A percentile compares a stretch with the other conserved stretches of the same genome.
These are phyloP conservation scores for Persicaria maculosa DNA, from an alignment of 148 eudicot species.

Conservation along the genomic window DNA sequence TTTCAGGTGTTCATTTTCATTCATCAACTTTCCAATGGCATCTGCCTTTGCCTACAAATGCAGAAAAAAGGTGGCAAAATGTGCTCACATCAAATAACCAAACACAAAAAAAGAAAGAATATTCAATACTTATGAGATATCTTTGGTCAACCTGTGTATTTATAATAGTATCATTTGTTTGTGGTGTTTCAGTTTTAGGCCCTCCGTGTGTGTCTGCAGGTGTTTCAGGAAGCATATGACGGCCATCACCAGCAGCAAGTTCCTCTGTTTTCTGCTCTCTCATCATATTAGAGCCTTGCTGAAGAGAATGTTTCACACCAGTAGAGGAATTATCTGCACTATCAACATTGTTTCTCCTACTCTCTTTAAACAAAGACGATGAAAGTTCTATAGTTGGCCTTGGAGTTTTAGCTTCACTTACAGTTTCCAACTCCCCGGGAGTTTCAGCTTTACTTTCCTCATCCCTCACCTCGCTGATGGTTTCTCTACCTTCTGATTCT, in stretches of 20 bases:
- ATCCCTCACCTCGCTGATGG: slow-evolving; percentile 13
- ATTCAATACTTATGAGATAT: background rate
- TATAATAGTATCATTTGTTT: slow-evolving; percentile 19
- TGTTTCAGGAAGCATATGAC: slow-evolving; percentile 25
- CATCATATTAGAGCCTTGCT: slow-evolving; percentile 24
- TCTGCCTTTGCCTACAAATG: slow-evolving; percentile 83
- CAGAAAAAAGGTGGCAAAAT: slow-evolving; percentile 11
- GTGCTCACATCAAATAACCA: background rate
- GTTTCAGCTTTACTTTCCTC: slow-evolving; percentile 20
- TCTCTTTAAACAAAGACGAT: slow-evolving; percentile 26
- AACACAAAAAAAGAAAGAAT: background rate
- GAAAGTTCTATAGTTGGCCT: slow-evolving; percentile 2
- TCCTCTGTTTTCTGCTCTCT: slow-evolving; percentile 31
- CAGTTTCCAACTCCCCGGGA: slow-evolving; percentile 27
- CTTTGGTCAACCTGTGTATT: slow-evolving; percentile 66
- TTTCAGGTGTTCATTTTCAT: slow-evolving; percentile 86
- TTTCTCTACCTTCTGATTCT: slow-evolving; percentile 20
- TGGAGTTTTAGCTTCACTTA: background rate
- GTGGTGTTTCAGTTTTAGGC: slow-evolving; percentile 25
- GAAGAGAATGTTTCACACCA: slow-evolving; percentile 20
- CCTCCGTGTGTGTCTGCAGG: slow-evolving; percentile 24
- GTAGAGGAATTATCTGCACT: slow-evolving; percentile 5
- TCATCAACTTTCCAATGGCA: slow-evolving; percentile 85
- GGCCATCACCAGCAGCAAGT: slow-evolving; percentile 14
- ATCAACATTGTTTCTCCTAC: slow-evolving; percentile 26